Conservation (phyloP, 2,329 filamentous ascomycete genomes). For the Eutypa lata region DNA sequence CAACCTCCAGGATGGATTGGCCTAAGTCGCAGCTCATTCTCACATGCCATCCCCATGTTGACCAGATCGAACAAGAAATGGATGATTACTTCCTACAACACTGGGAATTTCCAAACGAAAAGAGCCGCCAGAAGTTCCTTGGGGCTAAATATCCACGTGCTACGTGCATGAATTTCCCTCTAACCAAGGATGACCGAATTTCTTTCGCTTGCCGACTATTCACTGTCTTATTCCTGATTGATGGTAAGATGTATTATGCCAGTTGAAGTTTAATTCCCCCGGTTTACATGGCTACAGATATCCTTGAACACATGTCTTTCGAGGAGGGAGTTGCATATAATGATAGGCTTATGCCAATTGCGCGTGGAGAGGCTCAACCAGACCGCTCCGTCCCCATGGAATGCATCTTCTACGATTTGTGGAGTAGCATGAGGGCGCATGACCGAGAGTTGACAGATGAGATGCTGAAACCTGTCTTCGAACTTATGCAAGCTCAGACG, state of each 20-base stretch:
- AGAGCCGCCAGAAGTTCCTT: conserved; percentile 30
- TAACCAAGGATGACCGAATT: conserved; percentile 35
- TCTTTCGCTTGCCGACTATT: conserved; percentile 34
- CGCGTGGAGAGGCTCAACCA: conserved; percentile 26
- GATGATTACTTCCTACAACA: conserved; percentile 34
- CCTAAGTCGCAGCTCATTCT: neutral
- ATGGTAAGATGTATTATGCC: conserved; percentile 30
- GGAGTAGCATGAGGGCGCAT: conserved; percentile 31
- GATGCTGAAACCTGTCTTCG: conserved; percentile 32
- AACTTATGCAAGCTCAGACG: conserved; percentile 37
- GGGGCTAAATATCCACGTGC: conserved; percentile 30
- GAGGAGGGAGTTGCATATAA: conserved; percentile 36
- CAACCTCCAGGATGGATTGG: neutral
- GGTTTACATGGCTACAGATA: conserved; percentile 22
- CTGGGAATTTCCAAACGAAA: conserved; percentile 33
- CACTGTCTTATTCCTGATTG: conserved; percentile 39
- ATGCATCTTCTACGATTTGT: conserved; percentile 34
- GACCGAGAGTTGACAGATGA: conserved; percentile 30
- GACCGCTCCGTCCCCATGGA: conserved; percentile 30
- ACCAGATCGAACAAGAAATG: conserved; percentile 28
- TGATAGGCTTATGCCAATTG: conserved; percentile 33
- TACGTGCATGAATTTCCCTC: conserved; percentile 37
- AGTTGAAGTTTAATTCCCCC: neutral
- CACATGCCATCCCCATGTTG: conserved; percentile 21
- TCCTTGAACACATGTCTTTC: conserved; percentile 39